Evolutionary conservation across 495 filamentous ascomycete species (phyloP), one percentile per base, ranked within the genome.

Genomic region (Lasiosphaeris hirsuta): DNA sequence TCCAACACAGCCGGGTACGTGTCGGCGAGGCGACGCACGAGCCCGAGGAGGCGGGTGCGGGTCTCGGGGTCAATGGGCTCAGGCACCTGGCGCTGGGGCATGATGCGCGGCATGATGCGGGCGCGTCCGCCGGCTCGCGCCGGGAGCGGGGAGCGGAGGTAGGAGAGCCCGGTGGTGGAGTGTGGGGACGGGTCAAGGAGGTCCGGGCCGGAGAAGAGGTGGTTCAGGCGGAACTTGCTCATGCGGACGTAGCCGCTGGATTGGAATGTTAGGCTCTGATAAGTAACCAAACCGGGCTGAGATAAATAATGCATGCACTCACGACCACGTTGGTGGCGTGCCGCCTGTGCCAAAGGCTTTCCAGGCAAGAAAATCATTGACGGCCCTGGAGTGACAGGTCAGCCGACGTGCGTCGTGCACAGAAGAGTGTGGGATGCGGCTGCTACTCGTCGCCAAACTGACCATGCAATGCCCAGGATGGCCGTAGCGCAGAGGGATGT

Each of bases 41-140:
- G 41, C 30, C 7, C 1, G 7, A n/a, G 52, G 3, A 55, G 52
- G 4, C 30, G 40, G 10, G 7, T 15, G 34, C 42, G 52, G 15
- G 52, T 38, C 23, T 4, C 40, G 2, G 52, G 14, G 17, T 19
- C 23, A 34, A 55, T 55, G 40, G 52, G 52, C 14, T 55, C 52
- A 11, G 52, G 52, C 40, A 55, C 42, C 39, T 55, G 52, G 40
- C 52, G 52, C 41, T 55, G 52, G 35, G 52, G 52, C 52, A 55
- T 55, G 52, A 55, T 55, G 40, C 52, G 52, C 19, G 52, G 40
- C 52, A 55, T 55, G 52, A 55, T 55, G 19, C 52, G 52, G 17
- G 52, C 39, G 11, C 52, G 52, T 2, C 10, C 6, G 41, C 52
- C 52, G 38, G 19, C 39, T 13, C 52, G 52, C 18, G 40, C 40